phyloP scores from a whole-genome alignment of 228 moss, liverwort and hornwort species.

The Sphagnum fallax region DNA sequence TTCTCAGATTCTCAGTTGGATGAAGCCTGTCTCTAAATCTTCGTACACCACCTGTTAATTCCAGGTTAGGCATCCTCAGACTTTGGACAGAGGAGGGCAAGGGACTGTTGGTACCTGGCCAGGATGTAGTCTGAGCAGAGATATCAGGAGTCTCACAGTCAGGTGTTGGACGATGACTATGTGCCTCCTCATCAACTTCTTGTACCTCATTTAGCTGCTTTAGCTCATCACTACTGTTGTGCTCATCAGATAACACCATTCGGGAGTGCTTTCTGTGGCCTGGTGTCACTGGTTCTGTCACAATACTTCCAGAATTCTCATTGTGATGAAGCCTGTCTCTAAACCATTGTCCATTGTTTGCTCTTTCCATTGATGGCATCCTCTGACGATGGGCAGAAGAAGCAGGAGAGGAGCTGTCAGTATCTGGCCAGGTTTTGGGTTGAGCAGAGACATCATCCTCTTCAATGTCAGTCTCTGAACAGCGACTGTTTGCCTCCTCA shows the following conservation, averaged over 20 bases:
- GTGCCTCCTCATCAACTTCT: constrained; percentile 35
- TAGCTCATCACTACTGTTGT: constrained; percentile 32
- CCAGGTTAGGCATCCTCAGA: constrained; percentile 5
- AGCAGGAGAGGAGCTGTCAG: not conserved
- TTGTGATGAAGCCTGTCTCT: too few relatives aligned
- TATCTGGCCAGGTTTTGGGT: constrained; percentile 2
- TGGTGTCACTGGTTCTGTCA: constrained; percentile 16
- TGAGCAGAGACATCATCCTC: constrained; percentile 25
- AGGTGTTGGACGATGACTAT: constrained; percentile 68
- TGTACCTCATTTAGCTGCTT: constrained; percentile 23
- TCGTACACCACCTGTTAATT: constrained; percentile 7
- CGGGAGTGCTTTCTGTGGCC: constrained; percentile 32
- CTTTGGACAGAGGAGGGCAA: not conserved
- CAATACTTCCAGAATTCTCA: constrained; percentile 7
- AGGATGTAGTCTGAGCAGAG: constrained; percentile 9
- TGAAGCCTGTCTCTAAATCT: too few relatives aligned
- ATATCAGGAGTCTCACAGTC: constrained; percentile 57
- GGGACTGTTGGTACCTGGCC: not conserved
- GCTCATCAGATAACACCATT: constrained; percentile 62
- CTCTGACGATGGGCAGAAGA: not conserved
- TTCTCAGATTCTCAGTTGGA: not conserved
- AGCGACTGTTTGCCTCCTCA: constrained; percentile 53
- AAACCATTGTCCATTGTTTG: constrained; percentile 6
- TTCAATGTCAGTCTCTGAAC: constrained; percentile 83
- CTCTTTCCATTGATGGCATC: constrained; percentile 9